These are phyloP conservation scores for Calonectria pteridis DNA, from an alignment of 2,329 filamentous ascomycete genomes.

Conservation along the genomic window DNA sequence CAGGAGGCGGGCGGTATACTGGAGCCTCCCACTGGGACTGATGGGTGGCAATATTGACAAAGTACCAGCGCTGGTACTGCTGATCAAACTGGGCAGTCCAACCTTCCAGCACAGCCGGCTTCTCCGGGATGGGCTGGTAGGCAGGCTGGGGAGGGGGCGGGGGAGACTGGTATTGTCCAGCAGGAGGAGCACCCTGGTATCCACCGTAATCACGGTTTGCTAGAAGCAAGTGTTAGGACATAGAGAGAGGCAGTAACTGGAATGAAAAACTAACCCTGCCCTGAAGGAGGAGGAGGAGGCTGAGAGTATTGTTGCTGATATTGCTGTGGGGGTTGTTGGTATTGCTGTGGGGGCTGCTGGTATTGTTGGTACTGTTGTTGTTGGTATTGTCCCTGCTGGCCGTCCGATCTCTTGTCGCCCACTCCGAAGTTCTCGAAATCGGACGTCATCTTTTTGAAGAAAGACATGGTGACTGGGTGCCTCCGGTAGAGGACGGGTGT, in stretches of 20 bases:
- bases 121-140: conserved; percentile 52
- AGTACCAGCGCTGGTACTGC: conserved; percentile 72
- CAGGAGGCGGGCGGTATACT: conserved; percentile 30
- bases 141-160: conserved; percentile 41
- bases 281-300: conserved; percentile 31
- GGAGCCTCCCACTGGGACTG: conserved; percentile 75
- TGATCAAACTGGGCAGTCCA: conserved; percentile 75
- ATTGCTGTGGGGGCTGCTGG: neutral
- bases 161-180: conserved; percentile 36
- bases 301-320: conserved; percentile 25
- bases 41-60: conserved; percentile 71
- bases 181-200: conserved; percentile 46
- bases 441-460: conserved; percentile 58
- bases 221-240: conserved; percentile 24
- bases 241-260: neutral
- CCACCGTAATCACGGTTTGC: conserved; percentile 42
- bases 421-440: conserved; percentile 62
- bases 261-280: conserved; percentile 32
- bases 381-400: neutral
- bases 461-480: conserved; percentile 53
- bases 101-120: conserved; percentile 68
- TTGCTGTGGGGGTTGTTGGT: conserved; percentile 28
- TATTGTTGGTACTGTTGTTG: neutral
- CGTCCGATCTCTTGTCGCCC: conserved; percentile 48
- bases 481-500: conserved; percentile 25